Evolutionary conservation across 208 protist genomes (phyloP).

Genomic region (Leishmania aethiopica): DNA sequence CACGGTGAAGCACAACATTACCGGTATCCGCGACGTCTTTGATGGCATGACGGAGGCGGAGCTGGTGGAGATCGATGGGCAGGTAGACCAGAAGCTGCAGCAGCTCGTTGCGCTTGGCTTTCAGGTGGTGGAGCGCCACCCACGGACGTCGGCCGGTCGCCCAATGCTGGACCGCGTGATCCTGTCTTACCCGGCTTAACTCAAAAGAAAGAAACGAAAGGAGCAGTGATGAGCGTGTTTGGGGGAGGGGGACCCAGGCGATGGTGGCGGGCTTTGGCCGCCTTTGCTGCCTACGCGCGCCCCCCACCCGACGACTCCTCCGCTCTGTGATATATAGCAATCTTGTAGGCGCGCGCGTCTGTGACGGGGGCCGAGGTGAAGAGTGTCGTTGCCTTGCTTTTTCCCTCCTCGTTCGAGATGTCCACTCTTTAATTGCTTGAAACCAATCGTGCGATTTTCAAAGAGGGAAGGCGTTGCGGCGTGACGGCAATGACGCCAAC

Average conservation of each 20-base stretch:
- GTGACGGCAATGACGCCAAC: not conserved
- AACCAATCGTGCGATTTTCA: not conserved
- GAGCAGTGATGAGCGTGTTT: not conserved
- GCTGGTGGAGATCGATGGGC: constrained; percentile 32
- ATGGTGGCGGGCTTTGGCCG: not conserved
- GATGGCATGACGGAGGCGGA: constrained; percentile 53
- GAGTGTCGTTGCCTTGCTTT: not conserved
- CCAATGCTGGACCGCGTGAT: constrained; percentile 86
- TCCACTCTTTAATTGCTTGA: not conserved
- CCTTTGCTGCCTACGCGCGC: not conserved
- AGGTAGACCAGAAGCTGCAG: constrained; percentile 50
- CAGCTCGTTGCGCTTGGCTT: constrained; percentile 70
- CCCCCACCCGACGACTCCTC: not conserved
- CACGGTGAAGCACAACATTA: constrained; percentile 56
- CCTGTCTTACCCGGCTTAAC: constrained; percentile 51
- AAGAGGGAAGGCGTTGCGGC: not conserved
- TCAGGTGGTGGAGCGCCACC: constrained; percentile 52
- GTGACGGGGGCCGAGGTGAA: not conserved
- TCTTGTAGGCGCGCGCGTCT: not conserved
- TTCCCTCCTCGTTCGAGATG: not conserved
- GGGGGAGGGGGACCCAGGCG: not conserved
- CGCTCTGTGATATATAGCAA: not conserved
- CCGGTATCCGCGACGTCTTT: constrained; percentile 41
- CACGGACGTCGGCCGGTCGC: constrained; percentile 73
- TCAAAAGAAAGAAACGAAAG: not conserved